Percentiles rank a stretch among this genome's conserved stretches.
These are phyloP conservation scores for Coniferiporia weirii DNA, from an alignment of 1,284 basidiomycete genomes.

Conservation along the genomic window DNA sequence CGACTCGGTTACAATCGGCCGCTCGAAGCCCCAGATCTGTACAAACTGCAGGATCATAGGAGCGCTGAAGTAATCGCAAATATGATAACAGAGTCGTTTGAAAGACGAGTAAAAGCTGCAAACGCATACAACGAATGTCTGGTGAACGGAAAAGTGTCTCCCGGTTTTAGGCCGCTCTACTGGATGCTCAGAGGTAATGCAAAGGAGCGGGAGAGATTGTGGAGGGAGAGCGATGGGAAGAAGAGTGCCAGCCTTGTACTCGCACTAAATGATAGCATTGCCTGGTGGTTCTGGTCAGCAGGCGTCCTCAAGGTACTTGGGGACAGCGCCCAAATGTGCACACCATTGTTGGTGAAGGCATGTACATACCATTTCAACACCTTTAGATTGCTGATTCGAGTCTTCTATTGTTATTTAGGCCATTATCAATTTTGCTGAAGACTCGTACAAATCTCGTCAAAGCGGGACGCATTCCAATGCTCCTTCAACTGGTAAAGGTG, in stretches of 20 bases:
- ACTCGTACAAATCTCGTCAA: conserved; percentile 56
- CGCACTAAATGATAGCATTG: conserved; percentile 80
- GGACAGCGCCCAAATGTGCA: conserved; percentile 70
- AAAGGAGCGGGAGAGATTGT: conserved; percentile 51
- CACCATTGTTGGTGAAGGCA: conserved; percentile 74
- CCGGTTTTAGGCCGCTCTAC: conserved; percentile 46
- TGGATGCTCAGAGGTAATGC: conserved; percentile 57
- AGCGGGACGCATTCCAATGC: conserved; percentile 34
- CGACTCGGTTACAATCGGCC: conserved; percentile 70
- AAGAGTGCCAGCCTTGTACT: conserved; percentile 63
- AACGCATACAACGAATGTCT: conserved; percentile 68
- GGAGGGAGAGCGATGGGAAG: conserved; percentile 61
- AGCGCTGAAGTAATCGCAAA: conserved; percentile 55
- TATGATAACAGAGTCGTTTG: conserved; percentile 62
- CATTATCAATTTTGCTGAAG: conserved; percentile 70
- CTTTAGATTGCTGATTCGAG: neutral
- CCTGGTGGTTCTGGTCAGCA: conserved; percentile 78
- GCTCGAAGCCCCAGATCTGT: conserved; percentile 80
- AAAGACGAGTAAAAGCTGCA: conserved; percentile 52
- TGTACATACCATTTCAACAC: conserved; percentile 3
- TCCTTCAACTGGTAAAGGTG: conserved; percentile 64
- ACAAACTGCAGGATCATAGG: conserved; percentile 67
- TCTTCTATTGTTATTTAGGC: conserved; percentile 35
- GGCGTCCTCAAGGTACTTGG: conserved; percentile 73
- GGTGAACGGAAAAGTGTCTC: conserved; percentile 56